These are phyloP conservation scores for Coemansia aciculifera DNA, from an alignment of 192 early-diverging fungal species.

Conservation along the genomic window DNA sequence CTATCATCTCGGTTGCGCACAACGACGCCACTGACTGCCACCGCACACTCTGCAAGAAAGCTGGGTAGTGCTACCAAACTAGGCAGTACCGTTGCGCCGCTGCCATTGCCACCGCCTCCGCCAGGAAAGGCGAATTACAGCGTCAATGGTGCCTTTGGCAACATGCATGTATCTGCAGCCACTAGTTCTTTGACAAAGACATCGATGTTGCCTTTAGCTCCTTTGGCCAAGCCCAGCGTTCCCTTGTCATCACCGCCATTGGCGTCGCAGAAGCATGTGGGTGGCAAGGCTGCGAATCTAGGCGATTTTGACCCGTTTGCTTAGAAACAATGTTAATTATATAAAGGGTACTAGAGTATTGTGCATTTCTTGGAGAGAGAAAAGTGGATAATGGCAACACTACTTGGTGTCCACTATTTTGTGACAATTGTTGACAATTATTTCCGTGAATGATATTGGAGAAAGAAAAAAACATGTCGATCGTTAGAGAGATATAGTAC, in stretches of 20 bases:
- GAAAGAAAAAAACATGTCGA: background rate
- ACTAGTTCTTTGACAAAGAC: background rate
- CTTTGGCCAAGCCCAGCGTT: constrained; percentile 2
- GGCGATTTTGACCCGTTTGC: constrained; percentile 54
- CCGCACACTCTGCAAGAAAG: background rate
- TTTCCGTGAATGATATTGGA: background rate
- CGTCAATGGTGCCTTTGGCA: background rate
- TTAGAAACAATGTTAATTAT: constrained; percentile 4
- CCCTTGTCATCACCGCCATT: background rate
- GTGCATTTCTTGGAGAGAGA: background rate
- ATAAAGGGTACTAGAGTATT: background rate
- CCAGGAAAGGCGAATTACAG: background rate
- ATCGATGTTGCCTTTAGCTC: background rate
- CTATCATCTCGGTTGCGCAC: constrained; percentile 20
- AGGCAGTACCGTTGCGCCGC: background rate
- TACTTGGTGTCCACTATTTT: no score
- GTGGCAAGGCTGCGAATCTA: constrained; percentile 39
- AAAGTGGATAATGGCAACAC: background rate
- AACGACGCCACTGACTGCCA: background rate
- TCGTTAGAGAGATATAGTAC: constrained; percentile 6
- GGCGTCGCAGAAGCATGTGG: constrained; percentile 30
- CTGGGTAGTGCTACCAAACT: constrained; percentile 13
- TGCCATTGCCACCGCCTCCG: constrained; percentile 10
- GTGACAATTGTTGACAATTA: no score
- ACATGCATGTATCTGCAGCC: background rate